Evolutionary conservation across 352 stramenopile genomes (phyloP), one percentile per base, ranked within the genome.

Genomic region (Globisporangium splendens): DNA sequence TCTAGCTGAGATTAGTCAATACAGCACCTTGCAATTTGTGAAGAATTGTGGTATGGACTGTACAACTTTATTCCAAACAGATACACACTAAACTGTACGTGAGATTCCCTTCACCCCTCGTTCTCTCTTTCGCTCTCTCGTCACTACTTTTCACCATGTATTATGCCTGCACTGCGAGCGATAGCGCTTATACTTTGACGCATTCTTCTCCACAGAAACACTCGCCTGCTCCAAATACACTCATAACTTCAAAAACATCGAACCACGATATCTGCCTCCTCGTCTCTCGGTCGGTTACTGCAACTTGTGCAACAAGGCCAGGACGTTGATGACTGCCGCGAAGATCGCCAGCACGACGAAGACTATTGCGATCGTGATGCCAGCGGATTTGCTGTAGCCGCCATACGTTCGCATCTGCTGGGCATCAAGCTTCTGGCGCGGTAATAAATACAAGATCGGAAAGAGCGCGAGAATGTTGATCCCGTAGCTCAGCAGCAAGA

Each of bases 401-500:
- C 77, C 75, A 51, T 85, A 83, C 20, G 73, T 77, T 42, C 73
- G 77, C 70, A 85, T 82, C 56, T 86, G 71, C 57, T 86, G 77
- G 1, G 75, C 75, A 20, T 88, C 75, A 10, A 85, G 66, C 69
- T 85, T 86, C 66, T 88, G 74, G 17, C 68, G 63, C 39, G 77
- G 77, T 52, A 84, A 80, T 77, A 88, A 80, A 80, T 83, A 84
- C 33, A 84, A 50, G 48, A 86, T 86, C 24, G 77, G 75, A 48
- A 72, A 49, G 48, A 88, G 60, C 53, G 70, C 75, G 38, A 85
- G 56, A 44, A 83, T 50, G 69, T 86, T 86, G 58, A 88, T 71
- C 2, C 60, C 67, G 46, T 64, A 73, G 44, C 78, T 82, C 39
- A 70, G 56, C 60, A 88, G 28, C 17, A 73, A 53, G 49, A 86